Percentiles rank a stretch among this genome's conserved stretches.
Evolutionary conservation across 805 yeast genomes (phyloP).

Genomic region (Torulaspora quercuum): DNA sequence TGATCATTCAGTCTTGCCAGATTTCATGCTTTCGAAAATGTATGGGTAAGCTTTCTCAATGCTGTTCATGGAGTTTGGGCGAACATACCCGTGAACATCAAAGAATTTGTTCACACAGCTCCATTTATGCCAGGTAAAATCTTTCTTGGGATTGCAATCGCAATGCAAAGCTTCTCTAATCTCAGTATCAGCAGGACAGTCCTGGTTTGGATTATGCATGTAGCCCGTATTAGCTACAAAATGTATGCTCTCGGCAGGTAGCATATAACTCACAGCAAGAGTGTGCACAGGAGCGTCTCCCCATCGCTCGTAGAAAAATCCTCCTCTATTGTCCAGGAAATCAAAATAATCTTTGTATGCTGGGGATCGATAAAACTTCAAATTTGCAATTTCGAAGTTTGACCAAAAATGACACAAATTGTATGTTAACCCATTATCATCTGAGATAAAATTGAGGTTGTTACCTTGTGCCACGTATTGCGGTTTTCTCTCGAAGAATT

Average conservation of each 20-base stretch:
- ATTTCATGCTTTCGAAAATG: constrained; percentile 12
- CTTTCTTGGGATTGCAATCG: constrained; percentile 54
- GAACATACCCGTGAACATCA: constrained; percentile 14
- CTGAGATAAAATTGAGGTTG: constrained; percentile 64
- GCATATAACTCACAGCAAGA: constrained; percentile 72
- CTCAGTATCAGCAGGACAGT: constrained; percentile 57
- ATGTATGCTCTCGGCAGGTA: constrained; percentile 68
- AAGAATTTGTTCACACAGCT: constrained; percentile 58
- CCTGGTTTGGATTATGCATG: constrained; percentile 71
- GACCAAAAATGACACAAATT: constrained; percentile 90
- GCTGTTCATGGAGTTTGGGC: constrained; percentile 14
- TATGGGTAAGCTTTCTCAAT: constrained; percentile 13
- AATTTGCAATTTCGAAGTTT: constrained; percentile 85
- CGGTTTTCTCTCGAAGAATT: constrained; percentile 48
- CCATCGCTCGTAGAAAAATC: constrained; percentile 91
- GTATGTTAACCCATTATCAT: constrained; percentile 58
- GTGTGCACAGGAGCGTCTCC: constrained; percentile 97
- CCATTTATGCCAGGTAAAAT: constrained; percentile 63
- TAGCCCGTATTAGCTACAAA: constrained; percentile 93
- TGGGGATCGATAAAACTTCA: constrained; percentile 65
- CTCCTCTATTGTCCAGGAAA: constrained; percentile 66
- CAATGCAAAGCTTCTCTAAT: constrained; percentile 54
- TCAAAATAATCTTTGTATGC: constrained; percentile 65
- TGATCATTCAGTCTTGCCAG: too few relatives aligned
- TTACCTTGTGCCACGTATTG: constrained; percentile 45